Base-by-base conservation (phyloP, 306 rosid genomes). In the Prunus persica region DNA sequence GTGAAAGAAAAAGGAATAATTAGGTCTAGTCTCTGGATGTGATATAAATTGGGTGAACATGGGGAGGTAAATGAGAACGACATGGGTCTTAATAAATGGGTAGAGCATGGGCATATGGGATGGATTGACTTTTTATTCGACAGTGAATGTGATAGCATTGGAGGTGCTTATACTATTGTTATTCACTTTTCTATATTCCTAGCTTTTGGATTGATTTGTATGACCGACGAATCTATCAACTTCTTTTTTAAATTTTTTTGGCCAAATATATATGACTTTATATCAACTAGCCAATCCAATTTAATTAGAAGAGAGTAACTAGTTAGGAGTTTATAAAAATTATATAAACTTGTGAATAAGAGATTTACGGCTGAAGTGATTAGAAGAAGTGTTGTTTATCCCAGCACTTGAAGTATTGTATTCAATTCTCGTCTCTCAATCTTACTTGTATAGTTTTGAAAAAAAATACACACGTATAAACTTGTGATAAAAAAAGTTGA, bases 121-220 rank as follows among this genome's bases (percentile, higher is more conserved):
- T 68, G 25, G 25, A 6, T 24, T 68, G 22, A 14, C 24, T 32
- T 16, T 1, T 1, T 16, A 52, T 32, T 68, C 20, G 5, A 67
- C 18, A 24, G 3, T 11, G 56, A 72, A 9, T 14, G 76, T 2
- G 77, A 43, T 45, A 9, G 57, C 3, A 24, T 60, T 41, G 76
- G 55, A 60, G 54, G 6, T n/a, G 24, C 11, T 25, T 25, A 1
- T 0, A 57, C 4, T 11, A 9, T 15, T 24, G 43, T 14, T 24
- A 73, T 73, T 56, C 76, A 41, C 57, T 60, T 58, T 24, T 11
- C 22, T 1, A 46, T 73, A 45, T 73, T 73, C 68, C 57, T 65
- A 38, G 43, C 43, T 68, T 68, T 52, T 65, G 85, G 61, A 43
- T 58, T 74, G 10, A 47, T 49, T 12, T 49, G n/a, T 28, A 15